phyloP scores from a whole-genome alignment of 2,329 filamentous ascomycete species.

The Fusarium sp. region DNA sequence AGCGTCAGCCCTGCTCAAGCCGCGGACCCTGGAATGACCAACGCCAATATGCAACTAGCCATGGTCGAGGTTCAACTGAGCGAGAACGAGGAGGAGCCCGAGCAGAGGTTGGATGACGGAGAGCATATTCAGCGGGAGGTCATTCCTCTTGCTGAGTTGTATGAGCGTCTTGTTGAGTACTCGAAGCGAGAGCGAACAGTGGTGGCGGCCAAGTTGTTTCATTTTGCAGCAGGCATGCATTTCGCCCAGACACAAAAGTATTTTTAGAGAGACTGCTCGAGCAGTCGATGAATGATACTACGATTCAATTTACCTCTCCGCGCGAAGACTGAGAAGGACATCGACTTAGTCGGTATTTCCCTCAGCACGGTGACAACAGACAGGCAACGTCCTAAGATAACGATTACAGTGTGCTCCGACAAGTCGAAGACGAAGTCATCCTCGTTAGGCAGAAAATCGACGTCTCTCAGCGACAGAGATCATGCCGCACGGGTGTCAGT shows the following conservation, averaged over 20 bases:
- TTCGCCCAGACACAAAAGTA: slow-evolving; percentile 47
- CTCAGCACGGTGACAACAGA: neutral
- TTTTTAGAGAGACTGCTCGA: slow-evolving; percentile 21
- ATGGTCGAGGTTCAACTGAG: slow-evolving; percentile 44
- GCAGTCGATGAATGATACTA: neutral
- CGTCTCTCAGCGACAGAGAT: too few relatives aligned
- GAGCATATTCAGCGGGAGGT: slow-evolving; percentile 44
- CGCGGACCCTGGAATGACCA: slow-evolving; percentile 45
- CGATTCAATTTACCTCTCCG: neutral
- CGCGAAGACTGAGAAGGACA: neutral
- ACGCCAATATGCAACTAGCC: slow-evolving; percentile 45
- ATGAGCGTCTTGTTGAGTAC: slow-evolving; percentile 43
- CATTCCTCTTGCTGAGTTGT: slow-evolving; percentile 41
- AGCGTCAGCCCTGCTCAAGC: slow-evolving; percentile 41
- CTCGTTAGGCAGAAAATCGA: fast-evolving
- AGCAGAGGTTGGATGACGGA: slow-evolving; percentile 44
- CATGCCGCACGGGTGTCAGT: too few relatives aligned
- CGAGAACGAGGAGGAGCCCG: slow-evolving; percentile 37
- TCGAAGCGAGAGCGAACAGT: slow-evolving; percentile 43
- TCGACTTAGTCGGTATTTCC: neutral
- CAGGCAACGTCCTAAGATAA: neutral
- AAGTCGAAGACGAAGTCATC: too few relatives aligned
- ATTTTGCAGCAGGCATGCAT: slow-evolving; percentile 47
- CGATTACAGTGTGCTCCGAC: neutral
- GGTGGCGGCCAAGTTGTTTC: slow-evolving; percentile 45